phyloP scores from a whole-genome alignment of 169 alveolate genomes.

The Miamiensis avidus region DNA sequence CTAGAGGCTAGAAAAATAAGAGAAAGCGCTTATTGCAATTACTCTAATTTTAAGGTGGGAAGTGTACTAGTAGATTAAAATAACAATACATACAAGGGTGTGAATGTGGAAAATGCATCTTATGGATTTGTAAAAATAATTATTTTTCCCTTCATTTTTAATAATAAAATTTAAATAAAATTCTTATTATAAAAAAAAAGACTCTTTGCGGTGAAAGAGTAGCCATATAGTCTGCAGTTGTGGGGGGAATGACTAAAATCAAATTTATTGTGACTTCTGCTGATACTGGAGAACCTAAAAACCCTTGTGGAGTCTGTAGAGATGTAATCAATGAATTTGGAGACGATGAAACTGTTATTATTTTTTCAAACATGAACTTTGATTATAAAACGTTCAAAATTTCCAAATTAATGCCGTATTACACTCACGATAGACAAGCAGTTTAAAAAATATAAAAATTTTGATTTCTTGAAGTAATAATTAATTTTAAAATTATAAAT shows the following conservation, averaged over 20 bases:
- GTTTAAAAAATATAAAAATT: too few relatives aligned
- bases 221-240: conserved; percentile 5
- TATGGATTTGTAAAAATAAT: conserved; percentile 4
- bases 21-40: conserved; percentile 27
- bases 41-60: conserved; percentile 20
- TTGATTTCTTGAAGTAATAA: too few relatives aligned
- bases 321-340: conserved; percentile 6
- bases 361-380: background rate
- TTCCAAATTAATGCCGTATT: background rate
- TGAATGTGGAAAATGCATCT: conserved; percentile 22
- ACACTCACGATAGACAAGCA: too few relatives aligned
- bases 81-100: conserved; percentile 1
- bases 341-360: background rate
- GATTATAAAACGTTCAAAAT: background rate
- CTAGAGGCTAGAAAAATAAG: background rate
- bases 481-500: too few relatives aligned
- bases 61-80: conserved; percentile 4
- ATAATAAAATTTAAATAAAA: too few relatives aligned
- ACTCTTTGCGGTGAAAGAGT: conserved; percentile 5
- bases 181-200: background rate
- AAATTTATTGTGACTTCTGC: background rate
- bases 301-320: conserved; percentile 24
- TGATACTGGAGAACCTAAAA: conserved; percentile 10
- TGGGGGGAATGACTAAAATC: conserved; percentile 3
- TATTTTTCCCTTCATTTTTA: too few relatives aligned